phyloP scores from a whole-genome alignment of 225 moss, liverwort and hornwort genomes.

The Pseudisothecium myosuroides region DNA sequence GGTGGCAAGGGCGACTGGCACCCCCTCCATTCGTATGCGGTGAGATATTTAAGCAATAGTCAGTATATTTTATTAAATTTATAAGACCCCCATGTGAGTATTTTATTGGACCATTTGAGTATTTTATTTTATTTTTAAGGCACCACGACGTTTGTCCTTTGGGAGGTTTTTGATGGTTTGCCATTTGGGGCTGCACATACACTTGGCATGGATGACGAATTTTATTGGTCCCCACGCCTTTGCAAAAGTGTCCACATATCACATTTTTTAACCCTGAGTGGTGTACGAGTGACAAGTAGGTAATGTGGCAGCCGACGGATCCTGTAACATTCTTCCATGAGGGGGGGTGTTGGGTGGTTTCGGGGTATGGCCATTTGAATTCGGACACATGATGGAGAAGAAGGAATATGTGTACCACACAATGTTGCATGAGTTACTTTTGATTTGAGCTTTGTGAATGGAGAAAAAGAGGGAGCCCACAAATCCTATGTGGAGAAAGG shows the following conservation, averaged over 20 bases:
- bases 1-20: neutral
- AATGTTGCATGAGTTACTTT: no score
- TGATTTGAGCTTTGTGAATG: neutral
- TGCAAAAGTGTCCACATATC: neutral
- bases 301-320: fast-evolving
- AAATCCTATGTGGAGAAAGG: no score
- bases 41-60: neutral
- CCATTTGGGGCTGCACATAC: neutral
- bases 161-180: neutral
- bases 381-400: neutral
- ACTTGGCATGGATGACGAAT: neutral
- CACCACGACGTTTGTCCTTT: neutral
- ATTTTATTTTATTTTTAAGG: neutral
- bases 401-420: fast-evolving
- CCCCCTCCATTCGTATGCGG: no score
- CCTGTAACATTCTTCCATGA: neutral
- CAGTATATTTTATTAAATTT: neutral
- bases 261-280: neutral
- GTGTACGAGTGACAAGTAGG: neutral
- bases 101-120: neutral
- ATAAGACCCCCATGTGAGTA: neutral
- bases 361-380: neutral
- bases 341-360: neutral
- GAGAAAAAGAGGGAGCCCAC: neutral
- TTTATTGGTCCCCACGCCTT: neutral